Evolutionary conservation across 495 filamentous ascomycete species (phyloP).

Genomic region (Sabuloglossum arenarium): DNA sequence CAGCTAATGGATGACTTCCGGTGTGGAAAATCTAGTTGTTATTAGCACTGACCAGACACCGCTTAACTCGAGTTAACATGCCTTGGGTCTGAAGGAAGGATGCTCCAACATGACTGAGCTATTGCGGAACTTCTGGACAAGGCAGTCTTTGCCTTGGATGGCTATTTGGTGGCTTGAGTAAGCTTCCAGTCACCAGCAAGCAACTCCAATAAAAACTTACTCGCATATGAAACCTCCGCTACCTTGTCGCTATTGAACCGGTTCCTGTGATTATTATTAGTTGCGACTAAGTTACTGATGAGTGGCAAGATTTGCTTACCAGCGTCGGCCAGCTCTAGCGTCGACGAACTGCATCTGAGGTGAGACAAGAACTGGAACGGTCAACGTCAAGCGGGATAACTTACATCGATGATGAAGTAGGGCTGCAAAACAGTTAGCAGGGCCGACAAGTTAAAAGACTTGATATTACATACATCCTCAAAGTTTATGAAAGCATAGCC

Average conservation of each 20-base stretch:
- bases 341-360: conserved; percentile 42
- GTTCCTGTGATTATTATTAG: conserved; percentile 28
- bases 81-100: conserved; percentile 65
- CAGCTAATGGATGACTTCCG: conserved; percentile 22
- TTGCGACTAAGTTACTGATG: neutral
- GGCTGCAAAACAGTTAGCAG: conserved; percentile 5
- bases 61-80: conserved; percentile 15
- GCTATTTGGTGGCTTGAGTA: conserved; percentile 26
- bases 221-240: conserved; percentile 84
- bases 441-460: neutral
- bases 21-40: conserved; percentile 26
- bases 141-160: conserved; percentile 75
- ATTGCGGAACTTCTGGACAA: conserved; percentile 89
- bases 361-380: conserved; percentile 13
- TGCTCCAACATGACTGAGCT: conserved; percentile 84
- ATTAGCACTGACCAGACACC: neutral
- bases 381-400: neutral
- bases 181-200: neutral
- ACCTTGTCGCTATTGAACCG: conserved; percentile 68
- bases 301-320: conserved; percentile 23
- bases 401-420: conserved; percentile 7
- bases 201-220: conserved; percentile 27
- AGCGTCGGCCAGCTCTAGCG: conserved; percentile 46
- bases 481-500: conserved; percentile 99
- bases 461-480: conserved; percentile 37